Evolutionary conservation across 2,329 filamentous ascomycete genomes (phyloP).

Genomic region (Phialophora chinensis): DNA sequence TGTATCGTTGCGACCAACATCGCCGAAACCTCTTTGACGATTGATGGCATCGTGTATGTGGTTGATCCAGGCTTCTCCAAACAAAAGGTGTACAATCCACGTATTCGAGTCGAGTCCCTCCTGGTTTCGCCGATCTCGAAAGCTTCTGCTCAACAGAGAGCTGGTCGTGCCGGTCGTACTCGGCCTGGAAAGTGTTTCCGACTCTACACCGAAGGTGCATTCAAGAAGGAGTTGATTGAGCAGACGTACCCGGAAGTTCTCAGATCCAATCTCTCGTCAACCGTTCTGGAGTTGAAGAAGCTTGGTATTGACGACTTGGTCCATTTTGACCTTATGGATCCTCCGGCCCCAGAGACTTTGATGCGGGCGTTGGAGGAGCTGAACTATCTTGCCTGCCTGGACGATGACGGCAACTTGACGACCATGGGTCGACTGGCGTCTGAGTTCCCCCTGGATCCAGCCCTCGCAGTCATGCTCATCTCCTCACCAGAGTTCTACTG

Average conservation of each 20-base stretch:
- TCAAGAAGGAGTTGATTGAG: conserved; percentile 97
- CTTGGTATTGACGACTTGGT: conserved; percentile 93
- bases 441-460: conserved; percentile 92
- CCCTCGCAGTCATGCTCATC: conserved; percentile 96
- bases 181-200: conserved; percentile 98
- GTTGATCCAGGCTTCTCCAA: conserved; percentile 99
- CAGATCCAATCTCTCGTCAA: conserved; percentile 91
- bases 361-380: conserved; percentile 98
- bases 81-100: conserved; percentile 98
- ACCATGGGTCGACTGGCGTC: conserved; percentile 84
- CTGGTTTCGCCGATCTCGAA: conserved; percentile 98
- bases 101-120: conserved; percentile 93
- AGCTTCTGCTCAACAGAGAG: conserved; percentile 93
- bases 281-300: conserved; percentile 95
- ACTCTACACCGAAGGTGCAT: conserved; percentile 91
- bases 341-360: conserved; percentile 94
- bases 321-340: conserved; percentile 98
- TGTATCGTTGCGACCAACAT: conserved; percentile 96
- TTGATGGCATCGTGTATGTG: conserved; percentile 98
- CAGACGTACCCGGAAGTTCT: conserved; percentile 97
- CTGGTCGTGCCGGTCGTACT: conserved; percentile 98
- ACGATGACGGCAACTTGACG: conserved; percentile 94
- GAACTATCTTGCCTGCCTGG: conserved; percentile 94
- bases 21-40: conserved; percentile 95
- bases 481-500: conserved; percentile 97